phyloP scores from a whole-genome alignment of 495 filamentous ascomycete species.

The Recurvomyces mirabilis region DNA sequence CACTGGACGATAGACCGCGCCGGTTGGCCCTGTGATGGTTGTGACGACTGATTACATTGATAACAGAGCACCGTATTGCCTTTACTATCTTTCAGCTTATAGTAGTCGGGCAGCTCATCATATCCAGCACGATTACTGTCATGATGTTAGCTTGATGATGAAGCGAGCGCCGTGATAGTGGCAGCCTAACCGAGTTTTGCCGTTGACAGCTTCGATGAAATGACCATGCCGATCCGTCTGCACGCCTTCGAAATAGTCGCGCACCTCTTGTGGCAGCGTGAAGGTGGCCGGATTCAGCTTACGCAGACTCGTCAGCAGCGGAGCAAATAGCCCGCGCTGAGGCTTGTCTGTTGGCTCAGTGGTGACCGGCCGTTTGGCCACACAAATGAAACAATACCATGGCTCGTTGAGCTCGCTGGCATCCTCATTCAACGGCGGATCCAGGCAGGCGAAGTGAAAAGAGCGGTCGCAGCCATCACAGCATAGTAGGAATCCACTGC shows the following conservation, averaged over 20 bases:
- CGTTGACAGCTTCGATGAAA: conserved; percentile 52
- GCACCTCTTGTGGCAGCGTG: conserved; percentile 52
- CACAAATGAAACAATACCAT: conserved; percentile 80
- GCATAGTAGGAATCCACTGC: conserved; percentile 73
- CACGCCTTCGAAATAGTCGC: conserved; percentile 64
- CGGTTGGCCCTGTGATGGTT: conserved; percentile 42
- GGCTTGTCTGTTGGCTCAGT: conserved; percentile 27
- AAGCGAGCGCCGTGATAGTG: not conserved
- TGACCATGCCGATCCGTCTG: conserved; percentile 62
- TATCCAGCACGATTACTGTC: conserved; percentile 43
- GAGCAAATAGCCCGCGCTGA: conserved; percentile 41
- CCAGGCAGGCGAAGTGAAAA: conserved; percentile 76
- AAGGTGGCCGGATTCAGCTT: conserved; percentile 61
- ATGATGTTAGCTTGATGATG: conserved; percentile 3
- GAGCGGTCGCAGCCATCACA: conserved; percentile 82
- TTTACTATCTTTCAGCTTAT: conserved; percentile 52
- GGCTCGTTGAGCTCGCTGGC: conserved; percentile 52
- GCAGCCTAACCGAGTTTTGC: conserved; percentile 30
- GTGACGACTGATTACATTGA: conserved; percentile 50
- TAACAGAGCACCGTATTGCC: conserved; percentile 62
- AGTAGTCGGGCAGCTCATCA: conserved; percentile 56
- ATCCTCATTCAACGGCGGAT: conserved; percentile 59
- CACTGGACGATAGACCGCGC: conserved; percentile 30
- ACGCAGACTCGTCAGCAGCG: conserved; percentile 47
- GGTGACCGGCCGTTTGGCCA: conserved; percentile 29